Base-by-base conservation (phyloP, 2,329 filamentous ascomycete genomes). In the Coniochaeta pulveracea region DNA sequence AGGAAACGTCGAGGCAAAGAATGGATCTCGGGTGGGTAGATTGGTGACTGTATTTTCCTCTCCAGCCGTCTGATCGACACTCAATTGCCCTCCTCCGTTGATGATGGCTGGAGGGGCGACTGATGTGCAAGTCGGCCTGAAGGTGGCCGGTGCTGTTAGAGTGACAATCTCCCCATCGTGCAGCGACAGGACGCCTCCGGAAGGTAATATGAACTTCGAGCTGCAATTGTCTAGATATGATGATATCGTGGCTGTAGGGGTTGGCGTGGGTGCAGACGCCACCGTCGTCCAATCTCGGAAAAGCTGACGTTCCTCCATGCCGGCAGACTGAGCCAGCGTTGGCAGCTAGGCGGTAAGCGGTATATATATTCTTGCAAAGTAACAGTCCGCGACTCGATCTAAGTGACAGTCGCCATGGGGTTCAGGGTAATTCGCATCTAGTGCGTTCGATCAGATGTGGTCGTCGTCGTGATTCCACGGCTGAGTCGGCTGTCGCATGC, bases 1-100 rank as follows among this genome's bases (percentile, higher is more conserved):
- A 10, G 91, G 89, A 27, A 91, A 89, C 14, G 85, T 86, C 23
- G 88, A 94, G 35, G 88, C 81, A 57, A 93, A 94, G 57, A 98
- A 98, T 7, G 86, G 86, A 48, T 93, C 85, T 41, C 74, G 69
- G 35, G 84, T 73, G 54, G 30, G 30, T 11, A 33, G 21, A 18
- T 33, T 22, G 5, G 22, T 25, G 19, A 33, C 18, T 3, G 21
- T 24, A 10, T 25, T 33, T 34, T 54, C 46, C 22, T 44, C 43
- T 8, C 36, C 29, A 16, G 40, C 34, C 5, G 45, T 34, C 28
- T 51, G 47, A 38, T 48, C 50, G 21, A 50, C 41, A 16, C 47
- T 47, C 22, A 57, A 35, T 52, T 37, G 58, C 54, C 37, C 40
- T 21, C 60, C 50, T 25, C 56, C 54, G 26, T 60, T 53, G 30